Percentiles rank a stretch among this genome's conserved stretches.
Conservation (phyloP, 2,329 filamentous ascomycete genomes). For the Geosmithia flava region DNA sequence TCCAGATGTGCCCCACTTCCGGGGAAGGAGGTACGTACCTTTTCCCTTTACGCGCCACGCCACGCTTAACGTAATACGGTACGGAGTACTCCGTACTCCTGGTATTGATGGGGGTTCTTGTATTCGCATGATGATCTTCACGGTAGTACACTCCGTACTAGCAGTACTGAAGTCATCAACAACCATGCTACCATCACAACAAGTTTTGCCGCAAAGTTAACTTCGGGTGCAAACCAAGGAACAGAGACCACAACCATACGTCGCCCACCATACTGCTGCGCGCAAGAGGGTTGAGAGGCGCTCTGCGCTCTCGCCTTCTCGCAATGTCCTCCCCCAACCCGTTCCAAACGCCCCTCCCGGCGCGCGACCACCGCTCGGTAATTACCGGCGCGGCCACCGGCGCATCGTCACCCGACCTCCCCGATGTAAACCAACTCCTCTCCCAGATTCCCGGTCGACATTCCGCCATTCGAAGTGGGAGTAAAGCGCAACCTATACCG, state of each 20-base stretch:
- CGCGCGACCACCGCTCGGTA: constrained; percentile 12
- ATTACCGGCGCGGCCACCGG: constrained; percentile 15
- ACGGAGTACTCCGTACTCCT: too few species aligned
- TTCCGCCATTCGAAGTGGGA: constrained; percentile 21
- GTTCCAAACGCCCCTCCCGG: neutral
- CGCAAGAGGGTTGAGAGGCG: constrained; percentile 25
- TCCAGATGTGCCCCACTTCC: neutral
- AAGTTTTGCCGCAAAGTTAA: neutral
- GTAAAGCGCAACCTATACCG: constrained; percentile 22
- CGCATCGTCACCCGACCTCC: constrained; percentile 42
- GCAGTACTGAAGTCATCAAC: too few species aligned
- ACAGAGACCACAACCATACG: neutral
- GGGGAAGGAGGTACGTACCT: neutral
- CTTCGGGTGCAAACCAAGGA: neutral
- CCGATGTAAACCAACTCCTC: constrained; percentile 36
- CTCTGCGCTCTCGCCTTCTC: constrained; percentile 26
- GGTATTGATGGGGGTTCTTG: too few species aligned
- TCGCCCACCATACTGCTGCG: constrained; percentile 11
- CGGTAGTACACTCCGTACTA: too few species aligned
- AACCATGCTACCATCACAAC: neutral
- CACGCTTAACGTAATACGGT: neutral
- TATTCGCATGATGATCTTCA: too few species aligned
- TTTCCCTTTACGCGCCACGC: neutral
- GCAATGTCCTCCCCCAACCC: constrained; percentile 19
- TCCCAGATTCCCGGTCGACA: constrained; percentile 17